These are phyloP conservation scores for Stellera chamaejasme DNA, from an alignment of 345 rosid genomes.

Conservation along the genomic window DNA sequence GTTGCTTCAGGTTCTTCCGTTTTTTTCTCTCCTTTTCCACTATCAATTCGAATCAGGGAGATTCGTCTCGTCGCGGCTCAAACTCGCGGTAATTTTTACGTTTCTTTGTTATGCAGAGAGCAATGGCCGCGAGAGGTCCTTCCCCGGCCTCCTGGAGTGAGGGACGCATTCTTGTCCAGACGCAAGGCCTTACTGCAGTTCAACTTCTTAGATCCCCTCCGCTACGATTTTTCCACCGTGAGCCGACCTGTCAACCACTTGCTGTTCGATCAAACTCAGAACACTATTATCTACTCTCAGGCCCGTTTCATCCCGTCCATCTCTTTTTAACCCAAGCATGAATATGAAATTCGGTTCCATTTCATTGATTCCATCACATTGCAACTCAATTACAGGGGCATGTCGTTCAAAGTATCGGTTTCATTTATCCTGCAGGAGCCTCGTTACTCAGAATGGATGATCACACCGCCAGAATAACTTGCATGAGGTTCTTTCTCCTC, in stretches of 20 bases:
- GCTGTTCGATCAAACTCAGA: constrained; percentile 30
- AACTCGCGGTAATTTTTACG: neutral
- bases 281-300: constrained; percentile 34
- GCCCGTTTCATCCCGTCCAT: constrained; percentile 9
- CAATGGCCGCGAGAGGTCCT: constrained; percentile 34
- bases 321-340: neutral
- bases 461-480: constrained; percentile 61
- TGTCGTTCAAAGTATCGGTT: constrained; percentile 14
- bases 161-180: constrained; percentile 44
- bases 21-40: too few relatives aligned
- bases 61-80: too few relatives aligned
- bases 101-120: constrained; percentile 21
- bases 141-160: constrained; percentile 18
- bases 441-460: constrained; percentile 15
- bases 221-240: constrained; percentile 15
- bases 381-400: constrained; percentile 30
- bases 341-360: neutral
- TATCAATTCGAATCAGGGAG: too few relatives aligned
- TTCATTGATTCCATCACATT: neutral
- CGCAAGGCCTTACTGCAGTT: constrained; percentile 35
- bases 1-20: too few relatives aligned
- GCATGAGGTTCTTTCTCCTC: constrained; percentile 39
- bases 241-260: constrained; percentile 26
- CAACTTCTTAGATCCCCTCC: constrained; percentile 43
- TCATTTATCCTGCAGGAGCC: constrained; percentile 14